Evolutionary conservation across 2,329 filamentous ascomycete genomes (phyloP).

Genomic region (Pestalotiopsis sp.): DNA sequence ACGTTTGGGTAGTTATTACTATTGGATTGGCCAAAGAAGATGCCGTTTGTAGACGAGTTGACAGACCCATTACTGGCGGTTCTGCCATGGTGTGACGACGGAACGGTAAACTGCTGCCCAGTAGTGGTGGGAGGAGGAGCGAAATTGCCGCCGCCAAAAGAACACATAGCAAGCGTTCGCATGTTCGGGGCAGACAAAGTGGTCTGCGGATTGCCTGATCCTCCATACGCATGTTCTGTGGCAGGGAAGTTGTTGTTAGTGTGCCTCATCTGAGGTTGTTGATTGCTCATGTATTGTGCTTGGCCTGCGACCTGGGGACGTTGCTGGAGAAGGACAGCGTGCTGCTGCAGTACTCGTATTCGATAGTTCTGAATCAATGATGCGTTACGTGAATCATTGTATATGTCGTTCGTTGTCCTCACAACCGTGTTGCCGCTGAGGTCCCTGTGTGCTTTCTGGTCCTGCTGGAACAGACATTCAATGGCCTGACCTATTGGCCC

Average conservation of each 20-base stretch:
- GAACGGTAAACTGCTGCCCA: background rate
- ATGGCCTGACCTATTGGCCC: constrained; percentile 31
- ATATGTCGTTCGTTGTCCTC: constrained; percentile 4
- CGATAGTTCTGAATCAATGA: constrained; percentile 19
- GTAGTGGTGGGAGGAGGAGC: background rate
- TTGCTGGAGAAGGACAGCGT: background rate
- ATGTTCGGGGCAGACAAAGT: background rate
- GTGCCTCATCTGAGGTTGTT: background rate
- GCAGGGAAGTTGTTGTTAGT: background rate
- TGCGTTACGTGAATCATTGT: constrained; percentile 20
- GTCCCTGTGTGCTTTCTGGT: constrained; percentile 32
- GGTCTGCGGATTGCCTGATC: background rate
- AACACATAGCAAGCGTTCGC: background rate
- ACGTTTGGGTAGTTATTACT: background rate
- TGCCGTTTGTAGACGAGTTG: background rate
- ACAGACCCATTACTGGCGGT: background rate
- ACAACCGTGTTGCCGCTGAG: constrained; percentile 16
- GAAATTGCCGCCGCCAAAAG: background rate
- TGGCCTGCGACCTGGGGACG: background rate
- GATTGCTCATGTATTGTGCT: background rate
- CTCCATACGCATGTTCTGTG: background rate
- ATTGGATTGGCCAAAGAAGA: background rate
- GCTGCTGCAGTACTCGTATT: background rate
- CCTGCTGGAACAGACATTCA: constrained; percentile 35
- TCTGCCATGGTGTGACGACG: background rate